These are phyloP conservation scores for Aspergillus bombycis DNA, from an alignment of 2,329 filamentous ascomycete genomes.

Conservation along the genomic window DNA sequence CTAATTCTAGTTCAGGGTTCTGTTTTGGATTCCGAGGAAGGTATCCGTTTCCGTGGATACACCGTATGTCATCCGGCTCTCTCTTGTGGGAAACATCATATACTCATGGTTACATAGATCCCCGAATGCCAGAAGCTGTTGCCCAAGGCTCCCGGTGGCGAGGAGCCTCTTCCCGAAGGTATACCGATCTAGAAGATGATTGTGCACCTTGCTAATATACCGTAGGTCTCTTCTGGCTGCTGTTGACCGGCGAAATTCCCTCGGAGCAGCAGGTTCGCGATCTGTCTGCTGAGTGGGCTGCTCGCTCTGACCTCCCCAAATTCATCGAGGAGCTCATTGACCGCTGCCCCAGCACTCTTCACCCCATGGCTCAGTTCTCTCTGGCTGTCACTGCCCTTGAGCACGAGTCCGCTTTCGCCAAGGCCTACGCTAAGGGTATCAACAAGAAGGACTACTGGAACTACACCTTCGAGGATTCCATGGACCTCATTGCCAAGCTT, in stretches of 20 bases:
- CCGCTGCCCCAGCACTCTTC: constrained; percentile 97
- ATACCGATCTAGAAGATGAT: neutral
- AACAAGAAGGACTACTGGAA: constrained; percentile 99
- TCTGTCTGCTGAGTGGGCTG: constrained; percentile 97
- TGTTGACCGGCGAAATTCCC: constrained; percentile 96
- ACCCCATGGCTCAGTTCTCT: constrained; percentile 99
- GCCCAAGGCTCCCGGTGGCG: constrained; percentile 93
- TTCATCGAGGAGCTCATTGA: constrained; percentile 99
- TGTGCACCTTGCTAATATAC: constrained; percentile 18
- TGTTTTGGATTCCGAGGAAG: constrained; percentile 97
- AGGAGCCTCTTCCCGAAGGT: constrained; percentile 96
- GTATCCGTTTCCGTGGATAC: constrained; percentile 98
- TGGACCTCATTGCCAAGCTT: constrained; percentile 99
- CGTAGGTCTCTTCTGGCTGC: constrained; percentile 96
- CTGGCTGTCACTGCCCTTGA: constrained; percentile 96
- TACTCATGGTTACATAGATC: constrained; percentile 58
- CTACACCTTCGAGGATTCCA: constrained; percentile 99
- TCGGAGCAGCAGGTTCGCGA: constrained; percentile 98
- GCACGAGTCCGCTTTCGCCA: constrained; percentile 96
- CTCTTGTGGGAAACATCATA: constrained; percentile 9
- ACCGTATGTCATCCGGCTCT: constrained; percentile 57
- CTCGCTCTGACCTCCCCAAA: constrained; percentile 94
- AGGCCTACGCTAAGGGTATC: constrained; percentile 98
- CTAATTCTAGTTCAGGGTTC: constrained; percentile 62
- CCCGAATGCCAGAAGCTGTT: constrained; percentile 98